Evolutionary conservation across 2,329 filamentous ascomycete genomes (phyloP).

Genomic region (Orbilia oligospora): DNA sequence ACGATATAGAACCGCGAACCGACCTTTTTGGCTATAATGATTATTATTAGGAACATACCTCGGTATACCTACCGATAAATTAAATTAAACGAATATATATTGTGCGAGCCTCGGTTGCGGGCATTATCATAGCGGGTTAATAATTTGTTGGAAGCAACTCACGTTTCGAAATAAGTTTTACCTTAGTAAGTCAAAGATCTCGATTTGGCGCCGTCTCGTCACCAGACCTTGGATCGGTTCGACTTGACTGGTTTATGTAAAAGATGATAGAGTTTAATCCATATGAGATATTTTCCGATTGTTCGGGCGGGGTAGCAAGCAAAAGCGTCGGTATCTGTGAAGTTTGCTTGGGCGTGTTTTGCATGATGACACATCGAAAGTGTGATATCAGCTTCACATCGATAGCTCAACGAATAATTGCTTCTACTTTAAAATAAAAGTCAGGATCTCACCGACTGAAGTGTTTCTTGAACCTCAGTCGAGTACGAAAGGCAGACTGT

Average conservation of each 20-base stretch:
- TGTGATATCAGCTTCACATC: constrained; percentile 24
- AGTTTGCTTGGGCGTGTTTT: neutral
- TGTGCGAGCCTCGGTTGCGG: constrained; percentile 22
- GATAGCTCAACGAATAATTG: neutral
- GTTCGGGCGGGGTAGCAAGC: too few species aligned
- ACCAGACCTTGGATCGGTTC: constrained; percentile 8
- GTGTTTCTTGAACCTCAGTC: constrained; percentile 14
- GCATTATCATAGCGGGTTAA: constrained; percentile 15
- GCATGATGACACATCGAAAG: constrained; percentile 22
- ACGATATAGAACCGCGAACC: neutral
- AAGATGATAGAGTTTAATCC: too few species aligned
- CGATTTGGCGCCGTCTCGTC: constrained; percentile 7
- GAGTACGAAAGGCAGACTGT: constrained; percentile 1
- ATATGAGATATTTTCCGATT: too few species aligned
- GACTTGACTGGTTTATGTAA: constrained; percentile 2
- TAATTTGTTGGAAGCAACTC: constrained; percentile 17
- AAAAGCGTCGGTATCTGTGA: neutral
- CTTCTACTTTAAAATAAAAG: neutral
- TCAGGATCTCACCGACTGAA: neutral
- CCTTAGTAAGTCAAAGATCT: constrained; percentile 6
- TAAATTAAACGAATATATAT: neutral
- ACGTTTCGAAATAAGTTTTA: constrained; percentile 36
- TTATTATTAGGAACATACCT: constrained; percentile 23
- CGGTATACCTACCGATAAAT: neutral
- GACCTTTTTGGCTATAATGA: neutral